These are phyloP conservation scores for Cercospora sp. DNA, from an alignment of 2,329 filamentous ascomycete genomes.

Conservation along the genomic window DNA sequence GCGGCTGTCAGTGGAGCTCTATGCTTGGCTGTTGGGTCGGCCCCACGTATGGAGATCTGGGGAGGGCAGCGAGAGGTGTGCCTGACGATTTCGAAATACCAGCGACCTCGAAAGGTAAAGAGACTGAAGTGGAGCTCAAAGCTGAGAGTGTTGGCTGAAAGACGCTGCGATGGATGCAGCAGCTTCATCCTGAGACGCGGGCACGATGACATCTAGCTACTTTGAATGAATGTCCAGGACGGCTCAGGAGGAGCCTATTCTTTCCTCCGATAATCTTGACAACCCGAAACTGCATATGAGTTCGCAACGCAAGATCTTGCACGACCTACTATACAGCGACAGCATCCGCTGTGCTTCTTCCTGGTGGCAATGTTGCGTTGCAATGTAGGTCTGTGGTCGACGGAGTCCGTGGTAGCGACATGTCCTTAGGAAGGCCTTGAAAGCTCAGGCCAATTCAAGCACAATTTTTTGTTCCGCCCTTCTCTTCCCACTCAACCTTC, in stretches of 20 bases:
- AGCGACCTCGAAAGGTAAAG: not conserved
- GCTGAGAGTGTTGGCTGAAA: not conserved
- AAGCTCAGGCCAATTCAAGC: too few relatives aligned
- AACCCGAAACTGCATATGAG: not conserved
- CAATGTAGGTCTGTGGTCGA: not conserved
- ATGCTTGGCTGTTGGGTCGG: constrained; percentile 84
- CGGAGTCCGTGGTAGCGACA: not conserved
- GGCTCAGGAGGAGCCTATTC: not conserved
- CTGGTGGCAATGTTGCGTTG: not conserved
- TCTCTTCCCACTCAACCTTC: too few relatives aligned
- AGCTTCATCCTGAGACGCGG: not conserved
- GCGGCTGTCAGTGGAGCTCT: constrained; percentile 79
- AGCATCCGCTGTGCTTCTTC: not conserved
- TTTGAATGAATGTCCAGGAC: not conserved
- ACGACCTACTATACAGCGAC: not conserved
- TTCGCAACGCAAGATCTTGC: not conserved
- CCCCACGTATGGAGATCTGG: constrained; percentile 37
- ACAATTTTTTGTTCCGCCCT: too few relatives aligned
- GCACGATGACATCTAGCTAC: not conserved
- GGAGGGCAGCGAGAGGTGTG: constrained; percentile 70
- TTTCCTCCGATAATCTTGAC: not conserved
- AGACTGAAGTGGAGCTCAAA: not conserved
- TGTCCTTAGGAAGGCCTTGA: not conserved
- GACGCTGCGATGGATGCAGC: not conserved
- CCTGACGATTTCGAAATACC: constrained; percentile 66